Evolutionary conservation across 441 rosid genomes (phyloP), one percentile per base, ranked within the genome.

Genomic region (Pelargonium citronellum): DNA sequence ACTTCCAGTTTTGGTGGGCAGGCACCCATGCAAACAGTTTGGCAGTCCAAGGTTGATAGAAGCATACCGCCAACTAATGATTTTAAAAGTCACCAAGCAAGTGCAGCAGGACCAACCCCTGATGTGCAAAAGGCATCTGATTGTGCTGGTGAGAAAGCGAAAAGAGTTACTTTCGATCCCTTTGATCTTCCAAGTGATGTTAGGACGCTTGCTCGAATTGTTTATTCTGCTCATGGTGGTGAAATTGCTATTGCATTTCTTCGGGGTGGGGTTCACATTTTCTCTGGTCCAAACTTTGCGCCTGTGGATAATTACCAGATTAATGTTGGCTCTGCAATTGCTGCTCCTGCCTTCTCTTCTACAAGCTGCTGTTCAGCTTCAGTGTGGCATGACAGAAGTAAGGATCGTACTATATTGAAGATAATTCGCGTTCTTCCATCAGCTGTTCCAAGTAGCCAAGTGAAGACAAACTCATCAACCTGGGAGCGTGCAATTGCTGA

Each of bases 321-420:
- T 72, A 88, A 87, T 86, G 98, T 92, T 80, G 97, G 91, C 64
- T 92, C 98, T 75, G 92, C 97, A 53, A 92, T 95, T 76, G 98
- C 99, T 70, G 86, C 97, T 69, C 99, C 99, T 62, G 98, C 98
- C 65, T 95, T 95, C 79, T 95, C 99, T 74, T 89, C 99, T 55
- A 95, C 99, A 70, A 95, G 98, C 83, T 95, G 99, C 73, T 95
- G 99, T 81, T 92, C 95, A 51, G 99, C 97, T 73, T 92, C 97
- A 72, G 96, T 92, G 75, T 95, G 97, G 92, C 99, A 92, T 82
- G 97, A 95, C 75, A 81, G 81, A 69, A 82, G 79, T 75, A 86
- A 85, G 85, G 99, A 95, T 79, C 83, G 91, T 60, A 87, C 99
- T 57, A 83, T 92, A 79, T 79, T 95, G 81, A 95, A 91, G 83